Percentiles rank a stretch among this genome's conserved stretches.
Evolutionary conservation across 305 asterid species (phyloP).

Genomic region (Petunia hybrid): DNA sequence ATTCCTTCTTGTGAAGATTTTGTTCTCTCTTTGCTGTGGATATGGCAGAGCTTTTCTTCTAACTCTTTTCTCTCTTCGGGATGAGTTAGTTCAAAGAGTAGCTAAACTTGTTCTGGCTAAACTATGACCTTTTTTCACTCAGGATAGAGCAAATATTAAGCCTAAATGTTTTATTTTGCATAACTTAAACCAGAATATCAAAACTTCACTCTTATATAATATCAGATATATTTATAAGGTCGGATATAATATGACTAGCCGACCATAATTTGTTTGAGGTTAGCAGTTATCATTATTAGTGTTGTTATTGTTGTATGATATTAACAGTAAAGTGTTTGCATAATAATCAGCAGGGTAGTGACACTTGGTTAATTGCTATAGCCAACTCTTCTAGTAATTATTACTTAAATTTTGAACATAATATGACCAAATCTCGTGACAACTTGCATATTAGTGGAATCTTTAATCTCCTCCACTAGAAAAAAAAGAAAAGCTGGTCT

Average conservation of each 20-base stretch:
- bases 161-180: slow-evolving; percentile 20
- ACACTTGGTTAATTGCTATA: neutral
- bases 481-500: slow-evolving; percentile 36
- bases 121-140: neutral
- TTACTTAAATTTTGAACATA: slow-evolving; percentile 34
- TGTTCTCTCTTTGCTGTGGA: slow-evolving; percentile 20
- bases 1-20: slow-evolving; percentile 27
- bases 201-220: neutral
- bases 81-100: neutral
- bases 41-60: neutral
- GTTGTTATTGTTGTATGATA: neutral
- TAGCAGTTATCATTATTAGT: too few species aligned
- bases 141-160: neutral
- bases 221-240: neutral
- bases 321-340: slow-evolving; percentile 4
- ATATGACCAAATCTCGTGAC: slow-evolving; percentile 29
- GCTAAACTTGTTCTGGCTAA: neutral
- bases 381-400: slow-evolving; percentile 29
- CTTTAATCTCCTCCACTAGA: slow-evolving; percentile 55
- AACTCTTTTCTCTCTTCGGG: neutral
- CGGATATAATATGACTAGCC: too few species aligned
- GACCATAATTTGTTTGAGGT: too few species aligned
- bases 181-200: neutral
- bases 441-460: slow-evolving; percentile 55
- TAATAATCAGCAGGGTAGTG: neutral